Evolutionary conservation across 192 early-diverging fungal genomes (phyloP), one percentile per base, ranked within the genome.

Genomic region (Mortierella antarctica): DNA sequence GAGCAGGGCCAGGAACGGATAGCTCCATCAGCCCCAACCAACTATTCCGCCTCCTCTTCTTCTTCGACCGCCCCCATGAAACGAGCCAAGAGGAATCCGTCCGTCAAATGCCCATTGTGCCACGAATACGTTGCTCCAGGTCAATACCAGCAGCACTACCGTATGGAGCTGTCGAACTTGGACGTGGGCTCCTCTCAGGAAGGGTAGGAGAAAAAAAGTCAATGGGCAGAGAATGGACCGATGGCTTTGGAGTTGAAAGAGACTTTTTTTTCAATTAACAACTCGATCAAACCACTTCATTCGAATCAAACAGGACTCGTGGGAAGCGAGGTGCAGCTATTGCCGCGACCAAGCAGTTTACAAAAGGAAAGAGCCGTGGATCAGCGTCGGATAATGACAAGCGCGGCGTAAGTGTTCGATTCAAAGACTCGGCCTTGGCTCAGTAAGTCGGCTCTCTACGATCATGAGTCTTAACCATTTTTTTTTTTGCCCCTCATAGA

Each of bases 291-390:
- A 31, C 1, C 31, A 31, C 31, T 31, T 31, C 31, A 2, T 3
- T 17, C 20, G 23, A 57, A 23, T 46, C 42, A n/a, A n/a, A 2
- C 50, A 65, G 72, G 21, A 74, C 77, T 7, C 70, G 83, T 68
- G 86, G 83, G 6, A 87, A 89, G 55, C 57, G 89, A 56, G 87
- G 88, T 15, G 89, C 89, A 21, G 89, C 89, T 4, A 85, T 89
- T 11, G 82, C 74, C 9, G 89, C 89, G 1, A 77, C 83, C 31
- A 86, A 85, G 47, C 85, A 87, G 31, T 70, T 91, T 54, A 82
- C 77, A 47, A 81, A 84, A n/a, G 68, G 83, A 39, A 83, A 86
- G 45, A 83, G 77, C 57, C 62, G 74, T n/a, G 69, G 50, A 11
- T 80, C 75, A 42, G 21, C 73, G 67, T 21, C 76, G 11, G 62